Evolutionary conservation across 2,329 filamentous ascomycete genomes (phyloP).

Genomic region (Elsinoe arachidis): DNA sequence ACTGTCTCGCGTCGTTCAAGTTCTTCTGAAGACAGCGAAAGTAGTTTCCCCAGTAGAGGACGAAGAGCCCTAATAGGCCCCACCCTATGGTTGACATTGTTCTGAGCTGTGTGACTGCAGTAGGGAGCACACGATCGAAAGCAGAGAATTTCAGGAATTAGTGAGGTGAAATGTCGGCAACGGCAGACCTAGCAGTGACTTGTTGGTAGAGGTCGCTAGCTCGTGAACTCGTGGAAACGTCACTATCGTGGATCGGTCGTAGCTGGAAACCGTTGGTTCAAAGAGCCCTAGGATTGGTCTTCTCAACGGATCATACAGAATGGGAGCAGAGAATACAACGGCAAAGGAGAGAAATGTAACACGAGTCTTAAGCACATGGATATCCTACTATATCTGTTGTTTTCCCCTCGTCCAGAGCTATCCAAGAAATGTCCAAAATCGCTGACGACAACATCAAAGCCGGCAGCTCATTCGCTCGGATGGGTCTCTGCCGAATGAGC

Average conservation of each 20-base stretch:
- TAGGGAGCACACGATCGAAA: too few relatives aligned
- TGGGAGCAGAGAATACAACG: not conserved
- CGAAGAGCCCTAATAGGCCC: constrained; percentile 24
- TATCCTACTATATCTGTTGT: not conserved
- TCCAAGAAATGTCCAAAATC: constrained; percentile 1
- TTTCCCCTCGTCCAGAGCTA: not conserved
- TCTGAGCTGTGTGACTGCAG: not conserved
- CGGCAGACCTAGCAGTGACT: too few relatives aligned
- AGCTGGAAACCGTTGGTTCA: not conserved
- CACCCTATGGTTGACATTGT: constrained; percentile 24
- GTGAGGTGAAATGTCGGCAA: too few relatives aligned
- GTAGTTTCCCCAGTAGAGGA: constrained; percentile 28
- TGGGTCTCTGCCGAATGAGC: constrained; percentile 2
- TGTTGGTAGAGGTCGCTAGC: too few relatives aligned
- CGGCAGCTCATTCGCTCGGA: constrained; percentile 8
- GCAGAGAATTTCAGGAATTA: too few relatives aligned
- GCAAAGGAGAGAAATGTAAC: not conserved
- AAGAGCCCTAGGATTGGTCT: not conserved
- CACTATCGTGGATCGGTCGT: constrained; percentile 4
- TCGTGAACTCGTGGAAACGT: not conserved
- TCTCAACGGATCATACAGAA: not conserved
- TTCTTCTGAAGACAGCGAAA: constrained; percentile 34
- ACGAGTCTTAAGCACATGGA: not conserved
- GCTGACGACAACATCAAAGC: constrained; percentile 8
- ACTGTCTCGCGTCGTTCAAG: constrained; percentile 36